Evolutionary conservation across 192 early-diverging fungal species (phyloP).

Genomic region (Entomortierella beljakovae): DNA sequence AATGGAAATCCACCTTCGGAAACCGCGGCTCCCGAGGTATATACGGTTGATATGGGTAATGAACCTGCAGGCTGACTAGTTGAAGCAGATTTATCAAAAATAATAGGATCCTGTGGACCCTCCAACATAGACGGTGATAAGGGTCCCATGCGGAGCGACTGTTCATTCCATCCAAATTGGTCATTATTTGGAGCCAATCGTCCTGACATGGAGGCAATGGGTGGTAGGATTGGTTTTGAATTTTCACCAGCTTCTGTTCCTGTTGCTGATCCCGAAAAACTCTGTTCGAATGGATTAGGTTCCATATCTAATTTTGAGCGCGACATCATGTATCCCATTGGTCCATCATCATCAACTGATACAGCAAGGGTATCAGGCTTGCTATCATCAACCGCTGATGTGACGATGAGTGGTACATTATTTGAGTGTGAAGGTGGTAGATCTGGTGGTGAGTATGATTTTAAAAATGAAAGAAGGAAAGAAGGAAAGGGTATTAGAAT

Average conservation of each 20-base stretch:
- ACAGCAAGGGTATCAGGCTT: constrained; percentile 10
- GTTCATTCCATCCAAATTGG: constrained; percentile 65
- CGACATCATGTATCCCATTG: constrained; percentile 22
- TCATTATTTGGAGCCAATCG: constrained; percentile 53
- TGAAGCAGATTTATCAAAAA: constrained; percentile 20
- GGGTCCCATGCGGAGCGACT: constrained; percentile 76
- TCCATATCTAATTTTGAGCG: constrained; percentile 81
- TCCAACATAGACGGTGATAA: constrained; percentile 84
- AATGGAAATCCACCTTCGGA: constrained; percentile 31
- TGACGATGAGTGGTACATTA: constrained; percentile 18
- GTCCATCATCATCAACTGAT: constrained; percentile 9
- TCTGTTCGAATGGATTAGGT: constrained; percentile 91
- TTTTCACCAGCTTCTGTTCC: constrained; percentile 19
- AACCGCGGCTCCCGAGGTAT: constrained; percentile 12
- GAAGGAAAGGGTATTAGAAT: not conserved
- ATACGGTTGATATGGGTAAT: constrained; percentile 25
- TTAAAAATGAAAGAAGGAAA: not conserved
- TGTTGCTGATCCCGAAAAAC: constrained; percentile 65
- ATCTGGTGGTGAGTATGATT: constrained; percentile 28
- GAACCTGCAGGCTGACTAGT: constrained; percentile 12
- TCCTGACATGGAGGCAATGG: constrained; percentile 69
- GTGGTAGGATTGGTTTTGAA: constrained; percentile 72
- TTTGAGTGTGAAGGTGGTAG: constrained; percentile 12
- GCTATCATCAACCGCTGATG: constrained; percentile 27
- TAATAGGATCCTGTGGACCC: constrained; percentile 63